Evolutionary conservation across 2,329 filamentous ascomycete species (phyloP).

Genomic region (Cladosporium colombiae): DNA sequence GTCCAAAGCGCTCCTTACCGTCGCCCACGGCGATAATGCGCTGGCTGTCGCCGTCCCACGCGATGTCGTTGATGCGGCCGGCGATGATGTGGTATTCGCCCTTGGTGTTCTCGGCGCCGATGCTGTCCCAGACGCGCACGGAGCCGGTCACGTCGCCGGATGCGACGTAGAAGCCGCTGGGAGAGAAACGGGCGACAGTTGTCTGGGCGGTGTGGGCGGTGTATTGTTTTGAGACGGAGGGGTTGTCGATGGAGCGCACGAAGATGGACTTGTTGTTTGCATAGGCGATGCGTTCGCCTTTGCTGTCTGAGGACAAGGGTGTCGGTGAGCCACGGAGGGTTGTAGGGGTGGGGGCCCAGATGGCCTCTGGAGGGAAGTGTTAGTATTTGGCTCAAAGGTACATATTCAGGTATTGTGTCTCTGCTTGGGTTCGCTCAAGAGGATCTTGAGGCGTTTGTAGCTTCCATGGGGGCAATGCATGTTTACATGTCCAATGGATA

Average conservation of each 20-base stretch:
- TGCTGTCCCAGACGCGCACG: constrained; percentile 88
- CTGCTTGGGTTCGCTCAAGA: neutral
- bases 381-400: neutral
- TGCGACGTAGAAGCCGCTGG: constrained; percentile 91
- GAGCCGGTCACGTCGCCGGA: constrained; percentile 83
- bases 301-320: constrained; percentile 81
- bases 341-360: constrained; percentile 53
- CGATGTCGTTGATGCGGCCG: constrained; percentile 92
- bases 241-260: constrained; percentile 89
- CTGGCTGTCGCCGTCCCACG: constrained; percentile 96
- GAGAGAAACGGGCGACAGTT: constrained; percentile 90
- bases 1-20: constrained; percentile 88
- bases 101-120: constrained; percentile 84
- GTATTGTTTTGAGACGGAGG: constrained; percentile 82
- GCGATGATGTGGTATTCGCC: constrained; percentile 94
- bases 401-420: neutral
- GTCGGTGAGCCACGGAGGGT: constrained; percentile 86
- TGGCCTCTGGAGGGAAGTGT: constrained; percentile 3
- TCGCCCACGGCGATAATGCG: constrained; percentile 95
- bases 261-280: constrained; percentile 97
- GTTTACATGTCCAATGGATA: neutral
- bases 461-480: neutral
- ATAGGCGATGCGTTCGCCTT: constrained; percentile 90
- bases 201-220: constrained; percentile 85
- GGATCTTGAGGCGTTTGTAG: neutral